Base-by-base conservation (phyloP, 441 rosid species). In the Cnidoscolus chayamansa region DNA sequence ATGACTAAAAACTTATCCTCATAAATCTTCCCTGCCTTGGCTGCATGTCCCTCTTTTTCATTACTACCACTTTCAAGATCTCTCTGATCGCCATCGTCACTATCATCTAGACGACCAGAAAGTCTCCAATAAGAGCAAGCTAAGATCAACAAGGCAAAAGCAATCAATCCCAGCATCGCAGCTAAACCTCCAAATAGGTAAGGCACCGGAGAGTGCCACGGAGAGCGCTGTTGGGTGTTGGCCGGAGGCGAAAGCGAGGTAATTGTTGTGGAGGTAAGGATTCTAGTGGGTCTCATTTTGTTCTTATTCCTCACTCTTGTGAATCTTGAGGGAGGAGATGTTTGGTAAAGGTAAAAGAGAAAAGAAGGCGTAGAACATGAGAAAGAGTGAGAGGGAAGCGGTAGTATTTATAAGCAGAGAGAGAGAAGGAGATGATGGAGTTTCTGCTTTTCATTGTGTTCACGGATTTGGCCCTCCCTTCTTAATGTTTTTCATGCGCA, bases 61-160 rank as follows among this genome's bases (percentile, higher is more conserved):
- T 25, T 25, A 25, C 25, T 25, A 25, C 25, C 25, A 25, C 25
- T 25, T 25, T 25, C 25, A 25, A 85, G 74, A 67, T 89, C 96
- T 49, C 83, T 48, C 56, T 73, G 81, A 5, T 63, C 56, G 8
- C 66, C 78, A 59, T 60, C 71, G 2, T 73, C 90, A 11, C 72
- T 77, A 48, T 82, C 72, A 31, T 84, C 89, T 11, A 88, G 81
- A 63, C 85, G 77, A 10, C 90, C 89, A 0, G 99, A 92, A 55
- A 92, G 89, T 67, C 86, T 89, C 99, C 97, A 90, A 62, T 90
- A 92, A 68, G 99, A 94, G 74, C 98, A 94, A 47, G 98, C 98
- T 20, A 94, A 87, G 78, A 94, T 87, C 5, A 94, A 62, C 17
- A 94, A 85, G 49, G 98, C 97, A 73, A 92, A 88, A 60, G 98